Base-by-base conservation (phyloP, 352 stramenopile genomes). In the Phytophthora meadii region DNA sequence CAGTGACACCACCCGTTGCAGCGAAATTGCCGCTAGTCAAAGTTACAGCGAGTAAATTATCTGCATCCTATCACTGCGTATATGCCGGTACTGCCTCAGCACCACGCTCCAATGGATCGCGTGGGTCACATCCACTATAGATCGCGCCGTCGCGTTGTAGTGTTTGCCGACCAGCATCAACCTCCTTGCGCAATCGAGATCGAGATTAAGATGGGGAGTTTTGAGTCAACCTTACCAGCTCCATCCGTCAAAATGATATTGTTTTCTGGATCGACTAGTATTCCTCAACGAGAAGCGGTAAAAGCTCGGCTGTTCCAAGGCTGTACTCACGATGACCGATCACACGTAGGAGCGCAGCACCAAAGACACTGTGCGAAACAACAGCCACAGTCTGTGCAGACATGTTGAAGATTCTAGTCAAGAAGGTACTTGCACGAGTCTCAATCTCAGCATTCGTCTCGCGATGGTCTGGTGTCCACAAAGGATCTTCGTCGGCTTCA, bases 301-400 rank as follows among this genome's bases (percentile, higher is more conserved):
- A 19, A 48, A 74, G 71, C 15, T 74, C 67, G 7, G 61, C 67
- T 5, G 61, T 74, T 8, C 61, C 54, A 17, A 74, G 44, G 54
- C 39, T 74, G 36, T 71, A 74, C 34, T 70, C 50, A n/a, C 54
- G 67, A 46, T 74, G 67, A 5, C 61, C 67, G 15, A 74, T 68
- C 5, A 68, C 67, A 22, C 54, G 67, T 7, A 74, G 44, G 41
- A 74, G 42, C 22, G 67, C 67, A 46, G 61, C 61, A 32, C 67
- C 54, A 58, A 74, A 74, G 3, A 74, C 53, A 36, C 61, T 74
- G 50, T 74, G 60, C 4, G 65, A 74, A 19, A 74, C 65, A 28
- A 74, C 60, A 11, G 54, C 65, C 5, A 74, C 25, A 40, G 5
- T 58, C n/a, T 48, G 30, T n/a, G 42, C 60, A 27, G 65, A 60